phyloP scores from a whole-genome alignment of 495 filamentous ascomycete genomes.

The Parachaetomium inaequale region DNA sequence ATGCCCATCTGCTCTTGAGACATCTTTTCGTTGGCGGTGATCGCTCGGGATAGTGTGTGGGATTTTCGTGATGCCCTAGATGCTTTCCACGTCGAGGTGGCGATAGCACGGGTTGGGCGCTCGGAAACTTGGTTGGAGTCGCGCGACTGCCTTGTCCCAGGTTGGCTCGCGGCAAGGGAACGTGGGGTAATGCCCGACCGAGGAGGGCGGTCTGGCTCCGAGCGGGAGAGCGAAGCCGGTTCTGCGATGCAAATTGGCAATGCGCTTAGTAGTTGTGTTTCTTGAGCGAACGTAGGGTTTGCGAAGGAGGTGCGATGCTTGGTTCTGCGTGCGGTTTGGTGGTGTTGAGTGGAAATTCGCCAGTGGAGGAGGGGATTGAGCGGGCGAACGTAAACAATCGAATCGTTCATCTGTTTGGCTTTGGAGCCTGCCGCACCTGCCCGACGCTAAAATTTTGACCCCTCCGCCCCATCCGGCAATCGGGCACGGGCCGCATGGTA shows the following conservation, averaged over 20 bases:
- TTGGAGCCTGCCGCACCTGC: conserved; percentile 16
- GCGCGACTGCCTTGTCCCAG: background rate
- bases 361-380: conserved; percentile 14
- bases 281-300: background rate
- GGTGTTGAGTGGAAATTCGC: conserved; percentile 10
- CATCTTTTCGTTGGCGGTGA: conserved; percentile 18
- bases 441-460: conserved; percentile 18
- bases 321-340: conserved; percentile 6
- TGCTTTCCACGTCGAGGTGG: background rate
- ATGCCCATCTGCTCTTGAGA: conserved; percentile 55
- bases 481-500: conserved; percentile 8
- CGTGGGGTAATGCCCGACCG: conserved; percentile 13
- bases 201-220: background rate
- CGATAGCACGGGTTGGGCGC: background rate
- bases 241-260: background rate
- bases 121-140: background rate
- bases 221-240: background rate
- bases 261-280: background rate
- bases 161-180: background rate
- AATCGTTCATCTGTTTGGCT: background rate
- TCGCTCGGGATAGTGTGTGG: background rate
- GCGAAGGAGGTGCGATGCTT: background rate
- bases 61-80: background rate
- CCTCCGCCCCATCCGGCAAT: conserved; percentile 7
- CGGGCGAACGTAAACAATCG: conserved; percentile 26